A percentile compares a stretch with the other conserved stretches of the same genome.
These are phyloP conservation scores for Pleurotus tuber-regium DNA, from an alignment of 768 basidiomycete species.

Conservation along the genomic window DNA sequence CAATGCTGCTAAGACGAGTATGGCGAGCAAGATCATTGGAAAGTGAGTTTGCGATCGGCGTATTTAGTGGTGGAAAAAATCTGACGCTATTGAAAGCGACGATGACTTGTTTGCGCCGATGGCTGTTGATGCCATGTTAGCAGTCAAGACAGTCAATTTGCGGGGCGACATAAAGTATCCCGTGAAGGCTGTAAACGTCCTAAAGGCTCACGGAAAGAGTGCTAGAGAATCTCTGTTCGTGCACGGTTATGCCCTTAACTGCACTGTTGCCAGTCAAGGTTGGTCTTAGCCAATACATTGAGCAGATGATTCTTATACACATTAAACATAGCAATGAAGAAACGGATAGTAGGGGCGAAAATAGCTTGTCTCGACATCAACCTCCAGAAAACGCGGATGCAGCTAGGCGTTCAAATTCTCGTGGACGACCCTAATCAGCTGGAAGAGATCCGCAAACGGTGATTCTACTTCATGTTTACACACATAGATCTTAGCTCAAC, in stretches of 20 bases:
- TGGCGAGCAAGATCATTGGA: conserved; percentile 98
- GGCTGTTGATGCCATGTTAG: conserved; percentile 98
- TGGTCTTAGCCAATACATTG: conserved; percentile 18
- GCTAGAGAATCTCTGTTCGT: conserved; percentile 94
- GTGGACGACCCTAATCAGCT: conserved; percentile 96
- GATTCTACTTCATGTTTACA: neutral
- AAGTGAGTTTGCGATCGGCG: conserved; percentile 57
- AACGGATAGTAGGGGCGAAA: conserved; percentile 87
- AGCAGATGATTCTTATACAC: no score
- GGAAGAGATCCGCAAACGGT: conserved; percentile 95
- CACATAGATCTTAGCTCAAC: neutral
- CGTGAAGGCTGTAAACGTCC: conserved; percentile 96
- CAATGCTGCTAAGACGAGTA: conserved; percentile 96
- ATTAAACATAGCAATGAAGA: conserved; percentile 98
- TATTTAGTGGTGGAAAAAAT: neutral
- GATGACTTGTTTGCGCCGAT: conserved; percentile 98
- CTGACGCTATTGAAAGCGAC: conserved; percentile 53
- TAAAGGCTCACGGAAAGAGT: conserved; percentile 96
- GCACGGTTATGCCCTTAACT: conserved; percentile 96
- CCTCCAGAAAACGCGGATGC: conserved; percentile 94
- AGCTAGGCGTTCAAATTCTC: conserved; percentile 94
- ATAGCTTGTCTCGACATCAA: conserved; percentile 99
- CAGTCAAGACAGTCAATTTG: conserved; percentile 91
- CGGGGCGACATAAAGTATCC: conserved; percentile 98
- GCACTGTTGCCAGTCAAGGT: conserved; percentile 99